Conservation (phyloP, 1,284 basidiomycete species). For the Termitomyces sp. region DNA sequence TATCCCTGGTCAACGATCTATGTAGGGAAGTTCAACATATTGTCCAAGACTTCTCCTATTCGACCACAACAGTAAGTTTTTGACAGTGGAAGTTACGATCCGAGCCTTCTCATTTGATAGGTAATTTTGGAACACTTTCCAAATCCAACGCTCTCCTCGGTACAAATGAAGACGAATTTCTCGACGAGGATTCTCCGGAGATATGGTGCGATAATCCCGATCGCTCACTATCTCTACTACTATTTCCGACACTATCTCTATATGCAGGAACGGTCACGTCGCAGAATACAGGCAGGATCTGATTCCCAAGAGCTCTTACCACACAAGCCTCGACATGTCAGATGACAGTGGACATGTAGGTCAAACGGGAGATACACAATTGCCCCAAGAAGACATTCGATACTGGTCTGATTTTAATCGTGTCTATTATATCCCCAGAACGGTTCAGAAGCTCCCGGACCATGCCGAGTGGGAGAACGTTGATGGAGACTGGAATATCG, state of each 20-base stretch:
- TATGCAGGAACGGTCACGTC: constrained; percentile 45
- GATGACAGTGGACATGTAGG: constrained; percentile 17
- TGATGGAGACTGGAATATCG: constrained; percentile 53
- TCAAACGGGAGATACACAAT: constrained; percentile 8
- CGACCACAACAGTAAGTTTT: constrained; percentile 55
- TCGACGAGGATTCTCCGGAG: constrained; percentile 17
- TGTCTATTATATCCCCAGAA: constrained; percentile 60
- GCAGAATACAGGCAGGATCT: constrained; percentile 49
- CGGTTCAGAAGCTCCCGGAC: constrained; percentile 60
- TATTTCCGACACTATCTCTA: constrained; percentile 3
- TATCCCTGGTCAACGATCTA: not conserved
- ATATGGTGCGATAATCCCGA: constrained; percentile 28
- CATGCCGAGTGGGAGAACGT: constrained; percentile 45
- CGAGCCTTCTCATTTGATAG: constrained; percentile 31
- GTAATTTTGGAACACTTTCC: constrained; percentile 59
- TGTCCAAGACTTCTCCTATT: constrained; percentile 62
- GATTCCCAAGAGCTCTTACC: constrained; percentile 53
- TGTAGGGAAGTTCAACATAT: constrained; percentile 51
- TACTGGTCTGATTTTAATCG: constrained; percentile 80
- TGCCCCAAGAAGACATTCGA: constrained; percentile 36
- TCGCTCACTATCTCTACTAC: constrained; percentile 6
- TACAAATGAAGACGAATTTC: constrained; percentile 22
- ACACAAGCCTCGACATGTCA: constrained; percentile 40
- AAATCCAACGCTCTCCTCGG: constrained; percentile 36
- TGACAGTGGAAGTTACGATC: not conserved